A percentile compares a stretch with the other conserved stretches of the same genome.
phyloP scores from a whole-genome alignment of 1,284 basidiomycete species.

The Sphaerobolus stellatus region DNA sequence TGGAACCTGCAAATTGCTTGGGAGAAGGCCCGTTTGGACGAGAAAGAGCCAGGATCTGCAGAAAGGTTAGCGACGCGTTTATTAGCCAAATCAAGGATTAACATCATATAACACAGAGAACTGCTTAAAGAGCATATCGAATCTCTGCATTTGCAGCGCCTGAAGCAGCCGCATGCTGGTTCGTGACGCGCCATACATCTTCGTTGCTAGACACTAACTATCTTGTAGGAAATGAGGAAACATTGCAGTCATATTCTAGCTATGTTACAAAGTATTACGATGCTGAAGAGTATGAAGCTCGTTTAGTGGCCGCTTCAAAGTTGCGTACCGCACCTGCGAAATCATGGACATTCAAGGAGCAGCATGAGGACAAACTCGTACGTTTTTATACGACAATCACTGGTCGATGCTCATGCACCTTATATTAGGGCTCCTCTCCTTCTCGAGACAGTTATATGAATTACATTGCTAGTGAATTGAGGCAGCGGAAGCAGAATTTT shows the following conservation, averaged over 20 bases:
- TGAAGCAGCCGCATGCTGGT: constrained; percentile 73
- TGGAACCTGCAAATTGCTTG: constrained; percentile 77
- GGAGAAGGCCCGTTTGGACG: constrained; percentile 64
- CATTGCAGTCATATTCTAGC: constrained; percentile 80
- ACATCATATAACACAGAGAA: constrained; percentile 29
- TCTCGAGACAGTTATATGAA: constrained; percentile 61
- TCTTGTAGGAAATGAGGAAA: constrained; percentile 61
- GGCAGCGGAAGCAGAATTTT: constrained; percentile 62
- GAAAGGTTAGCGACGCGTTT: constrained; percentile 45
- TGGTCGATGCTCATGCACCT: not conserved
- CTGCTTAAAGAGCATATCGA: constrained; percentile 47
- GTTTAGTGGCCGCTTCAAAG: constrained; percentile 77
- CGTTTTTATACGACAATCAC: constrained; percentile 16
- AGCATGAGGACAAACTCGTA: constrained; percentile 59
- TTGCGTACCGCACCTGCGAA: constrained; percentile 58
- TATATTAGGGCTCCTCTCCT: constrained; percentile 9
- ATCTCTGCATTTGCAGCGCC: constrained; percentile 51
- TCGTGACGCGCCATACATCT: constrained; percentile 6
- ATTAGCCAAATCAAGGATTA: not conserved
- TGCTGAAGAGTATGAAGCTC: constrained; percentile 71
- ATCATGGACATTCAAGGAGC: constrained; percentile 61
- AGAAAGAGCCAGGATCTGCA: constrained; percentile 30
- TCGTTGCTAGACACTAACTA: constrained; percentile 24
- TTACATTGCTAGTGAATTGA: constrained; percentile 65
- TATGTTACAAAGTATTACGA: constrained; percentile 79